Base-by-base conservation (phyloP, 768 basidiomycete species). In the Boletus rufocinnamomeus region DNA sequence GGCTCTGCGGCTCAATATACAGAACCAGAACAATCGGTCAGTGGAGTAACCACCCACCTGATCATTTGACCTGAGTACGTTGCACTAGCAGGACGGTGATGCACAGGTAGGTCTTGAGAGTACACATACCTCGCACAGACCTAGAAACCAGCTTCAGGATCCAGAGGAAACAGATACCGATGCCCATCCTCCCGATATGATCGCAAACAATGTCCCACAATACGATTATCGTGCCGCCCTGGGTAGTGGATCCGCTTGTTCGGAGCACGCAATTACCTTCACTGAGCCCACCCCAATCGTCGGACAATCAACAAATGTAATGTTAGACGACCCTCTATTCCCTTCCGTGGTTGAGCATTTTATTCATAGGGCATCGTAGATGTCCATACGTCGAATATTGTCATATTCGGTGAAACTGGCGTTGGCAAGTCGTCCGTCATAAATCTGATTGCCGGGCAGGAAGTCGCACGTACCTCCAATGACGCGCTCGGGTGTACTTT, bases 401-500 rank as follows among this genome's bases (percentile, higher is more conserved):
- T 58, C 14, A 25, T 58, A 14, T 58, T 35, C 28, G 52, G 56
- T 21, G 50, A 57, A 53, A 52, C 50, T 5, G 46, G 47, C 3
- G 58, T 38, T 7, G 58, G 54, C 10, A 59, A 59, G n/a, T 49
- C 54, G 4, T 56, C 58, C 25, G 19, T 50, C 32, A 56, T 57
- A 21, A 59, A 59, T 41, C 11, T 59, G 10, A 56, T 59, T 23
- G 41, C 58, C 3, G 58, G 21, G 3, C 4, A 8, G 13, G 17
- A 41, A 11, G 0, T 16, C 1, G 54, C 58, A 4, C 11, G 3
- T 1, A 59, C 41, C 17, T 59, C 58, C 35, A 44, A 37, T n/a
- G 54, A 4, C 7, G 48, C 41, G 2, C 41, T 59, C 7, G 58
- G 58, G 4, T 56, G 58, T 32, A 57, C 55, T 3, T 57, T 57